Base-by-base conservation (phyloP, 2,329 filamentous ascomycete genomes). In the Teratosphaeria epicoccoides region DNA sequence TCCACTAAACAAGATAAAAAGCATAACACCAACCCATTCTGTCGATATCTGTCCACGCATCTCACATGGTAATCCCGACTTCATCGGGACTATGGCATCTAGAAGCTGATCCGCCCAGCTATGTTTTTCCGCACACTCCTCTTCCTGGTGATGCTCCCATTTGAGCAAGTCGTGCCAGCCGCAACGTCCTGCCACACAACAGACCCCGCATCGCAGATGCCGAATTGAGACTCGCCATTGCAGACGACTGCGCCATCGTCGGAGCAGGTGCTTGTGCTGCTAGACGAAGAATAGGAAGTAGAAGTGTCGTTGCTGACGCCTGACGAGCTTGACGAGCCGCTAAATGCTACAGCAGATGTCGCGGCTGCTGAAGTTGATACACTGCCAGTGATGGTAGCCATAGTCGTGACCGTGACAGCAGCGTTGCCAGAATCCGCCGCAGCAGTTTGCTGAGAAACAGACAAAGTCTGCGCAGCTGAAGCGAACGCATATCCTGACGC, bases 241-340 rank as follows among this genome's bases (percentile, higher is more conserved):
- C 73, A 76, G 51, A 74, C 63, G 45, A 76, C 58, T 24, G 60
- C 62, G 20, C 72, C 72, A 7, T 71, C 66, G 33, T 58, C 65
- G 12, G 64, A 61, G 66, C 73, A 75, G 33, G 70, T 57, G 22
- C 64, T 59, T 46, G 59, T 52, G 53, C 59, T 58, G 24, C 44
- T 43, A 2, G 54, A 23, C 23, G 37, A 40, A 6, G 47, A 49
- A 4, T 28, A 43, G 11, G 10, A n/a, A n/a, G n/a, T n/a, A n/a
- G n/a, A n/a, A n/a, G n/a, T n/a, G n/a, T n/a, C n/a, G n/a, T n/a
- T 25, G 12, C 12, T 24, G 47, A 22, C 25, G 28, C 25, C 24
- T 17, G 24, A 52, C 23, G 47, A 45, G 26, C 23, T 33, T 26
- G 47, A 28, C 11, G 49, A 50, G n/a, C 47, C 44, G 26, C 44